Evolutionary conservation across 2,329 filamentous ascomycete genomes (phyloP).

Genomic region (Epichloe sp.): DNA sequence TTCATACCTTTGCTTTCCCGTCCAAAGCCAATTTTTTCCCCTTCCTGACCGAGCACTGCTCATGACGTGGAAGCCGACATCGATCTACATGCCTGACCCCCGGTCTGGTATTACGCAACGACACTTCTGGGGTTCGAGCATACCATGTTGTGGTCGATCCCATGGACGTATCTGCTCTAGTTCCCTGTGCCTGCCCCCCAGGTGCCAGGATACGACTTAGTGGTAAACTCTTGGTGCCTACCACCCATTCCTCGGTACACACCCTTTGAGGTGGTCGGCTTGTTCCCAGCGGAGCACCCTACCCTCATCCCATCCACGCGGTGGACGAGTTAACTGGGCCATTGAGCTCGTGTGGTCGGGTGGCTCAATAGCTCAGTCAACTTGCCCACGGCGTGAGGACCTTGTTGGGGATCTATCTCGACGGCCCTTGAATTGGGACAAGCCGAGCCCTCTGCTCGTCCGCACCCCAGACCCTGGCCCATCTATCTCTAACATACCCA

Average conservation of each 20-base stretch:
- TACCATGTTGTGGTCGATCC: background rate
- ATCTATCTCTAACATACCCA: constrained; percentile 7
- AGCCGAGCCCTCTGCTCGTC: constrained; percentile 2
- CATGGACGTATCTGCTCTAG: background rate
- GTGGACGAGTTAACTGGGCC: no score
- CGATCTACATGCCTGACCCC: background rate
- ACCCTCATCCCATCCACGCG: background rate
- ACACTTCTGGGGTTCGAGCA: background rate
- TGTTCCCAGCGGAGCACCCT: background rate
- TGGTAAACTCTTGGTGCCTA: background rate
- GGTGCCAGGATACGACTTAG: background rate
- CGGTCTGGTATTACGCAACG: background rate
- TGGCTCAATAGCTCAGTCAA: no score
- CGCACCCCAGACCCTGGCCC: constrained; percentile 2
- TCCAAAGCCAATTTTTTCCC: background rate
- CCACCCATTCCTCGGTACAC: constrained; percentile 1
- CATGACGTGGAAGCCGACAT: background rate
- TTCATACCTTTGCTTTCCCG: background rate
- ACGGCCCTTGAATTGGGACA: constrained; percentile 4
- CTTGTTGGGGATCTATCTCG: constrained; percentile 7
- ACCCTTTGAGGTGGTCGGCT: background rate
- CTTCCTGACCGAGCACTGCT: background rate
- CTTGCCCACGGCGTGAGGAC: background rate
- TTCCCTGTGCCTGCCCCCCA: background rate
- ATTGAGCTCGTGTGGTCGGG: no score